Evolutionary conservation across 2,329 filamentous ascomycete genomes (phyloP).

Genomic region (Parastagonospora nodorum): DNA sequence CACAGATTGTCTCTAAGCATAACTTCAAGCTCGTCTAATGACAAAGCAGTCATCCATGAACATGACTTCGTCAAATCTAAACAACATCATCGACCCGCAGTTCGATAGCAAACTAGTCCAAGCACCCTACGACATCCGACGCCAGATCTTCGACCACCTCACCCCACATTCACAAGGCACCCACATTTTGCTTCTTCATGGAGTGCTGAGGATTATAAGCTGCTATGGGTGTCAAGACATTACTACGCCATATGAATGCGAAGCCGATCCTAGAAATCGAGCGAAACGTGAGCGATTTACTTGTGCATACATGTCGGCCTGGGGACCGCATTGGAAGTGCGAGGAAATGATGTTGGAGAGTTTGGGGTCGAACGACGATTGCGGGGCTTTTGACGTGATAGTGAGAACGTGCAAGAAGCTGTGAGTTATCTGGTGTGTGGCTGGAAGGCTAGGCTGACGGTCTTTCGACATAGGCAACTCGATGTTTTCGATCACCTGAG

Average conservation of each 20-base stretch:
- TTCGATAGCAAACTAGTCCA: background rate
- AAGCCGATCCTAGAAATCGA: too few species aligned
- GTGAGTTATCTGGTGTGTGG: background rate
- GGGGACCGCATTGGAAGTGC: background rate
- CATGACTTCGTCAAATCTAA: background rate
- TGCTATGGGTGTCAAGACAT: too few species aligned
- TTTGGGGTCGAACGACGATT: background rate
- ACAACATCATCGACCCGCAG: too few species aligned
- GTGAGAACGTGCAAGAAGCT: background rate
- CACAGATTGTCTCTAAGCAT: too few species aligned
- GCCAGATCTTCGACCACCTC: background rate
- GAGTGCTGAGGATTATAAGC: too few species aligned
- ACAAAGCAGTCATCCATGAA: background rate
- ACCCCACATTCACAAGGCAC: too few species aligned
- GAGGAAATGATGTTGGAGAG: background rate
- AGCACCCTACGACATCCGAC: background rate
- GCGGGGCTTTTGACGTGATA: background rate
- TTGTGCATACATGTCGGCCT: too few species aligned
- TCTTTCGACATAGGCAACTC: background rate
- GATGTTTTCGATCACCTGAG: background rate
- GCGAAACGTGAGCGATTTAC: too few species aligned
- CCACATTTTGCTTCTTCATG: too few species aligned
- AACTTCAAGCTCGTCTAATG: too few species aligned
- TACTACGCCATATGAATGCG: too few species aligned
- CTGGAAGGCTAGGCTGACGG: background rate